phyloP scores from a whole-genome alignment of 805 yeast genomes.

The Komagataella kurtzmanii region DNA sequence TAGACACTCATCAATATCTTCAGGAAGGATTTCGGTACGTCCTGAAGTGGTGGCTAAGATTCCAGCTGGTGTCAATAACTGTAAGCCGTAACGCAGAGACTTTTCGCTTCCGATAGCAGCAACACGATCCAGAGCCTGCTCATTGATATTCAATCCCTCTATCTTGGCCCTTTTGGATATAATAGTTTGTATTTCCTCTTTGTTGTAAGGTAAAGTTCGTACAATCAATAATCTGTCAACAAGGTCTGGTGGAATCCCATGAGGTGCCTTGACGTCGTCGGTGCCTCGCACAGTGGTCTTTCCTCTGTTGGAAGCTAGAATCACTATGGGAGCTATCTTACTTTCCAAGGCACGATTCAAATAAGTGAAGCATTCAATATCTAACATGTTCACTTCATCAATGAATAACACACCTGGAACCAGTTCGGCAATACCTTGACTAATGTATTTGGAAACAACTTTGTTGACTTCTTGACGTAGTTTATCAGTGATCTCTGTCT shows the following conservation, averaged over 20 bases:
- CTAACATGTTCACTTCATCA: conserved; percentile 98
- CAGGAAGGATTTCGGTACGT: conserved; percentile 50
- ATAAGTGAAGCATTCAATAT: conserved; percentile 90
- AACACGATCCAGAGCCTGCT: conserved; percentile 62
- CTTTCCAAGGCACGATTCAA: conserved; percentile 90
- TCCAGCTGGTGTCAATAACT: conserved; percentile 82
- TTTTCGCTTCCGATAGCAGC: conserved; percentile 65
- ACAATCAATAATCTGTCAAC: conserved; percentile 85
- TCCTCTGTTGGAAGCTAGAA: conserved; percentile 93
- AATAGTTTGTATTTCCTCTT: conserved; percentile 71
- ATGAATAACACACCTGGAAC: conserved; percentile 96
- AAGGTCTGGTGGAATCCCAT: conserved; percentile 93
- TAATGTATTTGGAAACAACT: conserved; percentile 91
- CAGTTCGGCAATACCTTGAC: conserved; percentile 95
- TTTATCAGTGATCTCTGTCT: conserved; percentile 95
- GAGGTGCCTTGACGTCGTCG: conserved; percentile 76
- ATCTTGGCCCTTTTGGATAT: conserved; percentile 70
- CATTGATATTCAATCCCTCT: conserved; percentile 54
- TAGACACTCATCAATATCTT: conserved; percentile 78
- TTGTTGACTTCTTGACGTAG: conserved; percentile 86
- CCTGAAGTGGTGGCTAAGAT: conserved; percentile 65
- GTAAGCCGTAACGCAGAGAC: conserved; percentile 85
- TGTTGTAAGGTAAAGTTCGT: conserved; percentile 79
- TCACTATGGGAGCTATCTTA: conserved; percentile 85
- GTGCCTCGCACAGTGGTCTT: conserved; percentile 87